Percentiles rank a stretch among this genome's conserved stretches.
phyloP scores from a whole-genome alignment of 1,284 basidiomycete species.

The Tetrapyrgos nigripes region DNA sequence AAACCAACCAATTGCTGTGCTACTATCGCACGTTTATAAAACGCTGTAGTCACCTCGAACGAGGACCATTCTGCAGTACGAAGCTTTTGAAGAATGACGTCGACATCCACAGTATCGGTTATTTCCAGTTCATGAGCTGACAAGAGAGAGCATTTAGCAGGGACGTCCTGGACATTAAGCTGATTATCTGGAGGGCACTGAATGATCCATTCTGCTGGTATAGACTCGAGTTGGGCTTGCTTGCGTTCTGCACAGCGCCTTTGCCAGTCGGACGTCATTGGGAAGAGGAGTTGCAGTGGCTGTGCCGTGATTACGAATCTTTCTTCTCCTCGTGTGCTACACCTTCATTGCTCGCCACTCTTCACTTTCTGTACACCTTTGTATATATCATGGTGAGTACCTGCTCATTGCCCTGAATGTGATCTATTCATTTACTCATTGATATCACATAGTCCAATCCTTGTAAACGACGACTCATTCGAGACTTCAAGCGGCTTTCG shows the following conservation, averaged over 20 bases:
- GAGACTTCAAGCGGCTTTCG: conserved; percentile 95
- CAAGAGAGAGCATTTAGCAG: conserved; percentile 60
- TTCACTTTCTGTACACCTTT: not conserved
- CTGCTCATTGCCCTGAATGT: not conserved
- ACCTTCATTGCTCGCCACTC: not conserved
- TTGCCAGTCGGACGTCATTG: conserved; percentile 21
- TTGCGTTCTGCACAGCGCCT: conserved; percentile 19
- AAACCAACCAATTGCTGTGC: conserved; percentile 75
- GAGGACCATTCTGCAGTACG: conserved; percentile 60
- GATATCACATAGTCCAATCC: conserved; percentile 73
- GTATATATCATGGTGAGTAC: conserved; percentile 11
- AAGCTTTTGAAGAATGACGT: conserved; percentile 50
- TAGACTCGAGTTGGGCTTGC: conserved; percentile 47
- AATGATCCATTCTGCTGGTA: conserved; percentile 60
- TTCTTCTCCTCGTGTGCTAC: not conserved
- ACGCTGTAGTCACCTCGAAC: conserved; percentile 72
- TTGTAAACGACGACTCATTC: conserved; percentile 89
- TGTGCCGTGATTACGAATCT: not conserved
- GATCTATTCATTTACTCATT: not conserved
- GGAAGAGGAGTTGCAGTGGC: too few relatives aligned
- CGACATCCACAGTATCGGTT: conserved; percentile 59
- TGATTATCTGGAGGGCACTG: conserved; percentile 35
- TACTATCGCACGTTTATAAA: conserved; percentile 78
- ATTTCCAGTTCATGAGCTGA: conserved; percentile 62
- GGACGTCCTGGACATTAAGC: conserved; percentile 56